Base-by-base conservation (phyloP, 2,329 filamentous ascomycete species). In the Exophiala oligosperma region DNA sequence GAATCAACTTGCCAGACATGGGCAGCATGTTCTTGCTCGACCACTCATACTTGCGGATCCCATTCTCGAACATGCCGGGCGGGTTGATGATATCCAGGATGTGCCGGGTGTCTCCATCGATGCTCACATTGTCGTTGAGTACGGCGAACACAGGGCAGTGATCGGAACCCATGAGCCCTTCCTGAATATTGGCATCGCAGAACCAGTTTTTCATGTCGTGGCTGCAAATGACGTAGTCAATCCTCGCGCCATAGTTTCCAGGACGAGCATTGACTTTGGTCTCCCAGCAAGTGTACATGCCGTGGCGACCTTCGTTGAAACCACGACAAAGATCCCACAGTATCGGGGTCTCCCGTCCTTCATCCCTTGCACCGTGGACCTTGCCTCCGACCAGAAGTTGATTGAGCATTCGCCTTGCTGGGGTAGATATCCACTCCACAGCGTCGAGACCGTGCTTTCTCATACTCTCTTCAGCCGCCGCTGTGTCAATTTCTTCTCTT, bases 211-310 rank as follows among this genome's bases (percentile, higher is more conserved):
- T 89, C 78, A 96, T 89, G 37, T 84, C 82, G 41, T 87, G 79
- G 64, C 86, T 94, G 71, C 91, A 96, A 2, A 97, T 81, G 17
- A 99, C 83, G 73, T 96, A 97, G 73, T 99, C 94, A 66, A 97
- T 97, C 37, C 94, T 85, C 54, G 90, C 89, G 4, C 94, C 94
- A 72, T 89, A 95, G 71, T 97, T 97, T 2, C 90, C 92, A 2
- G 93, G 93, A n/a, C 94, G 82, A n/a, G 91, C 90, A 73, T 97
- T 97, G 69, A 92, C 89, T 71, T 90, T 92, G 51, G 91, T 92
- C 63, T 97, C 92, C 93, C 93, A 97, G 72, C 93, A 96, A 0
- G 94, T 97, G 72, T 91, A 97, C 94, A 99, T 97, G 60, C 91
- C 91, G 61, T 80, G 79, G 40, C 94, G 83, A n/a, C 78, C 75